A percentile compares a stretch with the other conserved stretches of the same genome.
Evolutionary conservation across 768 basidiomycete genomes (phyloP).

Genomic region (Saitozyma sp.): DNA sequence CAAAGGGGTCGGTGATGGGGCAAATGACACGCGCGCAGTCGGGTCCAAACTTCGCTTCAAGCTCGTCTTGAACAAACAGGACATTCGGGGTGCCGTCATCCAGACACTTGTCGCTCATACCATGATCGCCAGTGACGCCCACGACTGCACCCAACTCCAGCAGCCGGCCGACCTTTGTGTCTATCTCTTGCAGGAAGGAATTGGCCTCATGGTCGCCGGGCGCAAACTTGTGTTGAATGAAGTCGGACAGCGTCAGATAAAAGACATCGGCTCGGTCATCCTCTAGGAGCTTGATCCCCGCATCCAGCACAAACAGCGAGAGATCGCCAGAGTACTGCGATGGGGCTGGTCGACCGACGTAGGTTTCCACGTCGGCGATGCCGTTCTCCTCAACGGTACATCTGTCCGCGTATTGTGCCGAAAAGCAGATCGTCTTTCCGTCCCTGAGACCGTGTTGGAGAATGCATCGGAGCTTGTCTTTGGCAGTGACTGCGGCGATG

Average conservation of each 20-base stretch:
- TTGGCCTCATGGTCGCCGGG: constrained; percentile 7
- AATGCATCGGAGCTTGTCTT: no score
- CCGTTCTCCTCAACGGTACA: constrained; percentile 10
- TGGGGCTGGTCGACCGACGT: constrained; percentile 9
- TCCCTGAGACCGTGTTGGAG: neutral
- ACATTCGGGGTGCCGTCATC: no score
- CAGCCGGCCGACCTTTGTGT: constrained; percentile 7
- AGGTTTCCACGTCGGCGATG: constrained; percentile 5
- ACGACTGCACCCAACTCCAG: constrained; percentile 5
- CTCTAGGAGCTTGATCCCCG: constrained; percentile 5
- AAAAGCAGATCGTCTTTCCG: constrained; percentile 11
- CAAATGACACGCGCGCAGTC: no score
- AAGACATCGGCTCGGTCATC: constrained; percentile 12
- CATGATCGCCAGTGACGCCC: neutral
- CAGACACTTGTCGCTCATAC: no score
- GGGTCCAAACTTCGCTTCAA: no score
- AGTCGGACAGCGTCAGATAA: constrained; percentile 15
- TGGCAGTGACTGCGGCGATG: no score
- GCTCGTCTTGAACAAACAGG: no score
- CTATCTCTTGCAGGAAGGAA: constrained; percentile 3
- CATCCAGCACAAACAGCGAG: constrained; percentile 10
- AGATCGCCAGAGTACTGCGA: constrained; percentile 11
- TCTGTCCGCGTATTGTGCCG: constrained; percentile 6
- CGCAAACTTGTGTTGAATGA: constrained; percentile 10
- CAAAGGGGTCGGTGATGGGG: no score